phyloP scores from a whole-genome alignment of 768 basidiomycete genomes.

The Rhodotorula sphaerocarpa region DNA sequence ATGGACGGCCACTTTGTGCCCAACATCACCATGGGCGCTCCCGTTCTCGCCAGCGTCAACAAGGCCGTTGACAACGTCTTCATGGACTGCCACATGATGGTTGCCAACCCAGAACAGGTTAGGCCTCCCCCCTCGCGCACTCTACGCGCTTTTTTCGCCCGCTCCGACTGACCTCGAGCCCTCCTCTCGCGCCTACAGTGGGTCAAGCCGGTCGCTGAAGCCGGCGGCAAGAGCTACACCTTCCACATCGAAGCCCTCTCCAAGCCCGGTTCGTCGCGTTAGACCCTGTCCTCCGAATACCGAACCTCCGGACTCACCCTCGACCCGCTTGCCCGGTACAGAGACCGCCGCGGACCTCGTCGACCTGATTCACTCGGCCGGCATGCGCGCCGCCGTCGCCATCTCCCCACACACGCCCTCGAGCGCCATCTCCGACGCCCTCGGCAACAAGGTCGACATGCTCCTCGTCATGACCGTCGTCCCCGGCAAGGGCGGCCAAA shows the following conservation, averaged over 20 bases:
- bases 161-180: no score
- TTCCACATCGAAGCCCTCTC: conserved; percentile 88
- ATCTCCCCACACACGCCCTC: conserved; percentile 94
- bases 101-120: conserved; percentile 84
- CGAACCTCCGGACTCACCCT: not conserved
- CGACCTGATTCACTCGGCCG: conserved; percentile 63
- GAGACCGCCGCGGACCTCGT: conserved; percentile 72
- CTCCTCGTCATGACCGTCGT: conserved; percentile 97
- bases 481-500: conserved; percentile 91
- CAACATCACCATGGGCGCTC: conserved; percentile 91
- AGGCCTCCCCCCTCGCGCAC: no score
- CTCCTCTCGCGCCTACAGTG: conserved; percentile 68
- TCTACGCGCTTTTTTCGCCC: no score
- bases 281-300: not conserved
- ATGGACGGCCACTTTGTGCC: conserved; percentile 99
- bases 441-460: conserved; percentile 82
- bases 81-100: conserved; percentile 99
- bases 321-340: conserved; percentile 36
- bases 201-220: conserved; percentile 91
- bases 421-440: conserved; percentile 71
- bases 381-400: conserved; percentile 91
- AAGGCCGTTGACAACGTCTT: conserved; percentile 88
- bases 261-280: conserved; percentile 48
- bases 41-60: conserved; percentile 72
- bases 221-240: conserved; percentile 88